A percentile compares a stretch with the other conserved stretches of the same genome.
These are phyloP conservation scores for Candolleomyces eurysporus DNA, from an alignment of 768 basidiomycete species.

Conservation along the genomic window DNA sequence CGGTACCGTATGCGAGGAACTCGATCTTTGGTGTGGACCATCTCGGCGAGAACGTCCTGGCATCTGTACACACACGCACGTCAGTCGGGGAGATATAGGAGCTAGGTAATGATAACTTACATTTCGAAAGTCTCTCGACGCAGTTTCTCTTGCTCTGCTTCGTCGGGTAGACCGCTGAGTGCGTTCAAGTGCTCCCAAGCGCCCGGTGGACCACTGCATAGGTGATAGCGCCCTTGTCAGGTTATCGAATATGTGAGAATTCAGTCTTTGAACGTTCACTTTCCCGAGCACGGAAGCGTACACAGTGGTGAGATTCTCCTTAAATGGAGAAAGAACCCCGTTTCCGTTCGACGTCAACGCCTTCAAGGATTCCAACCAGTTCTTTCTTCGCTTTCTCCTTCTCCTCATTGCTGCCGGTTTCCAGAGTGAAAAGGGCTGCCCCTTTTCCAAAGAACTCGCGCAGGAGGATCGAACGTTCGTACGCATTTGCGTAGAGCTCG, in stretches of 20 bases:
- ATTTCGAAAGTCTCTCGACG: slow-evolving; percentile 80
- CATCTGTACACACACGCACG: slow-evolving; percentile 44
- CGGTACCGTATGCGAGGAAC: slow-evolving; percentile 77
- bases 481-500: slow-evolving; percentile 83
- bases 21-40: slow-evolving; percentile 92
- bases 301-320: slow-evolving; percentile 75
- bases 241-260: slow-evolving; percentile 71
- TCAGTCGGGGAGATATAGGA: not conserved
- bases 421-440: slow-evolving; percentile 63
- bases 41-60: slow-evolving; percentile 83
- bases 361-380: slow-evolving; percentile 64
- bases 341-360: slow-evolving; percentile 58
- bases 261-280: slow-evolving; percentile 1
- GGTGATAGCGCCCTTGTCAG: slow-evolving; percentile 82
- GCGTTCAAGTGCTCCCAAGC: slow-evolving; percentile 82
- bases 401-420: slow-evolving; percentile 55
- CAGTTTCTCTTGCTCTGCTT: slow-evolving; percentile 68
- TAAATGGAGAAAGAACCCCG: slow-evolving; percentile 68
- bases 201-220: slow-evolving; percentile 88
- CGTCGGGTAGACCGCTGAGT: slow-evolving; percentile 54
- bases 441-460: slow-evolving; percentile 93
- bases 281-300: slow-evolving; percentile 34
- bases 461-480: slow-evolving; percentile 76
- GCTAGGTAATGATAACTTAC: slow-evolving; percentile 32
- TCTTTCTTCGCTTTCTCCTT: slow-evolving; percentile 67